phyloP scores from a whole-genome alignment of 305 asterid genomes.

The Rubia tinctorum region DNA sequence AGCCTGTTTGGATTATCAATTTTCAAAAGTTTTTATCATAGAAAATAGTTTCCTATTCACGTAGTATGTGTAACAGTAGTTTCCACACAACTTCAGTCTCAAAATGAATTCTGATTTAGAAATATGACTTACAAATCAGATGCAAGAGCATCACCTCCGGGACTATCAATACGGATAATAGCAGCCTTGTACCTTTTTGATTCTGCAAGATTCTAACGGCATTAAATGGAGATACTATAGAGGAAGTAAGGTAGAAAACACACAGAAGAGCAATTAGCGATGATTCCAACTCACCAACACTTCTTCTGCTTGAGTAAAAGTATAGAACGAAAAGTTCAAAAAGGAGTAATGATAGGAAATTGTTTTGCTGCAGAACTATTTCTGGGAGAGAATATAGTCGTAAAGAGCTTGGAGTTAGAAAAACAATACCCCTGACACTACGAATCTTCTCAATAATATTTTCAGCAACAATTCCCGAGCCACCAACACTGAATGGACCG shows the following conservation, averaged over 20 bases:
- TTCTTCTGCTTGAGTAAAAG: background rate
- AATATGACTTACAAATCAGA: constrained; percentile 84
- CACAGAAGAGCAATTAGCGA: background rate
- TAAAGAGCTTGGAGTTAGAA: background rate
- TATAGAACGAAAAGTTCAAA: background rate
- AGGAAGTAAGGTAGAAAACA: constrained; percentile 16
- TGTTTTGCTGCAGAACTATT: background rate
- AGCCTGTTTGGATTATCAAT: background rate
- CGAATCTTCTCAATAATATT: constrained; percentile 86
- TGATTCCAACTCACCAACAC: background rate
- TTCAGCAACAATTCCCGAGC: constrained; percentile 84
- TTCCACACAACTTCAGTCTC: background rate
- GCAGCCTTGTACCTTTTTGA: constrained; percentile 85
- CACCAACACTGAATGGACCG: constrained; percentile 55
- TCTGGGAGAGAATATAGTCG: background rate
- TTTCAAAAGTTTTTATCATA: background rate
- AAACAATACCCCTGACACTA: constrained; percentile 59
- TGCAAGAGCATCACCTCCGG: constrained; percentile 99
- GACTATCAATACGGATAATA: constrained; percentile 89
- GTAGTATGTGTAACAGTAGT: background rate
- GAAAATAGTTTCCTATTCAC: background rate
- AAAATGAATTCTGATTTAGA: background rate
- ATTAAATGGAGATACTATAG: constrained; percentile 15
- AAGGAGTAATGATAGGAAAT: background rate
- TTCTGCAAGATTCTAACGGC: constrained; percentile 41